These are phyloP conservation scores for Teratosphaeriaceae sp. DNA, from an alignment of 2,329 filamentous ascomycete species.

Conservation along the genomic window DNA sequence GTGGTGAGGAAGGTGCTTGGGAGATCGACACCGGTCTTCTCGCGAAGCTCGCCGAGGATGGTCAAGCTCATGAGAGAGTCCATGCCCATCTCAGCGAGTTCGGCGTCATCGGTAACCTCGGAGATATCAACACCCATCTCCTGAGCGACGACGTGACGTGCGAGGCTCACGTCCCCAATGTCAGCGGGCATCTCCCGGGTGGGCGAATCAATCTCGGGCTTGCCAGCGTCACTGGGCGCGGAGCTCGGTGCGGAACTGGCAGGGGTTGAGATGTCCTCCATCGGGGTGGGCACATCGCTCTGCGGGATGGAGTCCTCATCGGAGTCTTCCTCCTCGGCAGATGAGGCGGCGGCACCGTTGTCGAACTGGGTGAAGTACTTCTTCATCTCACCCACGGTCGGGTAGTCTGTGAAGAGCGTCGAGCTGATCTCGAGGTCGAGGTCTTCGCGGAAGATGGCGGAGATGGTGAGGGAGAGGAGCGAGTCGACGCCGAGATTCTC, in stretches of 20 bases:
- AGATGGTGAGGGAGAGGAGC: slow-evolving; percentile 54
- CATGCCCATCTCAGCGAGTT: slow-evolving; percentile 54
- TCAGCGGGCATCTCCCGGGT: slow-evolving; percentile 28
- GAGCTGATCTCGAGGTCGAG: slow-evolving; percentile 53
- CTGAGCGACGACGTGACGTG: slow-evolving; percentile 44
- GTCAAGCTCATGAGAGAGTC: slow-evolving; percentile 49
- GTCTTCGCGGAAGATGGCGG: slow-evolving; percentile 56
- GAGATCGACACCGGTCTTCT: slow-evolving; percentile 45
- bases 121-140: slow-evolving; percentile 61
- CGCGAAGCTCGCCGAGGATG: slow-evolving; percentile 44
- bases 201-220: slow-evolving; percentile 29
- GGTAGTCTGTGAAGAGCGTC: slow-evolving; percentile 53
- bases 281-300: slow-evolving; percentile 38
- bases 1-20: slow-evolving; percentile 51
- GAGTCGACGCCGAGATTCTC: slow-evolving; percentile 58
- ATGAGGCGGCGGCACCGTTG: slow-evolving; percentile 29
- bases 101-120: slow-evolving; percentile 49
- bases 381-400: slow-evolving; percentile 56
- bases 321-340: slow-evolving; percentile 28
- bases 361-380: slow-evolving; percentile 47
- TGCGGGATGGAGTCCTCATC: slow-evolving; percentile 37
- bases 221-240: slow-evolving; percentile 35
- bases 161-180: slow-evolving; percentile 38
- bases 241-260: slow-evolving; percentile 42
- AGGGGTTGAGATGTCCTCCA: slow-evolving; percentile 39